phyloP scores from a whole-genome alignment of 805 yeast genomes.

The Grigorovia transvaalensis region DNA sequence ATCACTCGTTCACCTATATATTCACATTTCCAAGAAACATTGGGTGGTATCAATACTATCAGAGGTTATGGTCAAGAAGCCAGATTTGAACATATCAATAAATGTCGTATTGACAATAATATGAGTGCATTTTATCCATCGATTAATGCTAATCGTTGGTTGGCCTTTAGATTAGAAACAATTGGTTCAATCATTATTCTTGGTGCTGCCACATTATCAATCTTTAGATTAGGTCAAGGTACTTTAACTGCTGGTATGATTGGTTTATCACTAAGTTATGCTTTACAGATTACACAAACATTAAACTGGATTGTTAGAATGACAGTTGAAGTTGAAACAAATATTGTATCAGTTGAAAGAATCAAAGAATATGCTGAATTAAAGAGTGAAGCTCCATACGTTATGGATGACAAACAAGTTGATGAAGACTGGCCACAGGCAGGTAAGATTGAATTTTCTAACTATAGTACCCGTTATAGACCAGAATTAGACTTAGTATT shows the following conservation, averaged over 20 bases:
- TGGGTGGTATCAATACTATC: constrained; percentile 65
- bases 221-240: constrained; percentile 59
- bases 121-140: constrained; percentile 90
- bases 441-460: constrained; percentile 56
- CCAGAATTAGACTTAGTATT: constrained; percentile 71
- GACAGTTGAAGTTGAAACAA: constrained; percentile 97
- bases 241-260: constrained; percentile 77
- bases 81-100: constrained; percentile 56
- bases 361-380: constrained; percentile 78
- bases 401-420: constrained; percentile 58
- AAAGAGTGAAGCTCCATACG: constrained; percentile 73
- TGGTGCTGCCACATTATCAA: constrained; percentile 74
- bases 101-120: constrained; percentile 68
- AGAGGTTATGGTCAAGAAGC: constrained; percentile 61
- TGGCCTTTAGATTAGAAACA: constrained; percentile 87
- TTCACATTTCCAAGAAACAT: constrained; percentile 77
- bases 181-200: constrained; percentile 83
- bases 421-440: constrained; percentile 58
- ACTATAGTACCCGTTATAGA: constrained; percentile 80
- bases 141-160: constrained; percentile 91
- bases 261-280: constrained; percentile 89
- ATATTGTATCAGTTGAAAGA: constrained; percentile 94
- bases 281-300: constrained; percentile 85
- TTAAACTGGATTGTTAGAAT: constrained; percentile 96
- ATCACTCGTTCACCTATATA: constrained; percentile 70